These are phyloP conservation scores for Leccinum ochraceum DNA, from an alignment of 768 basidiomycete species.

Conservation along the genomic window DNA sequence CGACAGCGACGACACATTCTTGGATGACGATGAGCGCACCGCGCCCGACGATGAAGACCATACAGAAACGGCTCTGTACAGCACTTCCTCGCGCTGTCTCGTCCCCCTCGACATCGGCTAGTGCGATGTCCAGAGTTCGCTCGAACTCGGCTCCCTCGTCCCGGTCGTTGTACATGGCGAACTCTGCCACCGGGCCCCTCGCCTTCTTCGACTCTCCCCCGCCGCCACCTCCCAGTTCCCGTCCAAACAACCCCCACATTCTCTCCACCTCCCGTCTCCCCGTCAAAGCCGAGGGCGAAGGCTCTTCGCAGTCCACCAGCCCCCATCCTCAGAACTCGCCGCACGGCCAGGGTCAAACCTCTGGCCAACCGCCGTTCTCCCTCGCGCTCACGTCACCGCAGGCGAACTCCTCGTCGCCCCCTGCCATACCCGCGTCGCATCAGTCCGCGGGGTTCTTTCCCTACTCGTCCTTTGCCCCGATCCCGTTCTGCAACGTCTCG, in stretches of 20 bases:
- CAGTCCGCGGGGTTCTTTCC: slow-evolving; percentile 39
- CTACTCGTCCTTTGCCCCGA: slow-evolving; percentile 35
- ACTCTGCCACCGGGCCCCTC: slow-evolving; percentile 31
- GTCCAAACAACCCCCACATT: slow-evolving; percentile 41
- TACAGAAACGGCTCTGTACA: slow-evolving; percentile 53
- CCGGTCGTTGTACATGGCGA: slow-evolving; percentile 45
- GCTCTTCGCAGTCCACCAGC: slow-evolving; percentile 36
- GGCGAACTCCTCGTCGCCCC: slow-evolving; percentile 33
- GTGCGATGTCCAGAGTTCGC: slow-evolving; percentile 40
- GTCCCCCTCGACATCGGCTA: slow-evolving; percentile 31
- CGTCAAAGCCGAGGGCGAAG: slow-evolving; percentile 47
- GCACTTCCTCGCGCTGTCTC: slow-evolving; percentile 40
- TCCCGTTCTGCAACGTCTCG: slow-evolving; percentile 30
- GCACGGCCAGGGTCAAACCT: slow-evolving; percentile 37
- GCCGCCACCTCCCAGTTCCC: slow-evolving; percentile 41
- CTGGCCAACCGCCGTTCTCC: slow-evolving; percentile 38
- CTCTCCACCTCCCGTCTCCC: slow-evolving; percentile 45
- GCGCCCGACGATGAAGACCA: slow-evolving; percentile 46
- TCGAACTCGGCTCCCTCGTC: slow-evolving; percentile 44
- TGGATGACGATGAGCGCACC: slow-evolving; percentile 35
- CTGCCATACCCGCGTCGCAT: slow-evolving; percentile 30
- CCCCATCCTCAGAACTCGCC: slow-evolving; percentile 35
- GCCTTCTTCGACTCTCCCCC: slow-evolving; percentile 44
- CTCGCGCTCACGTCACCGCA: slow-evolving; percentile 48
- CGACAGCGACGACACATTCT: slow-evolving; percentile 16